Percentiles rank a stretch among this genome's conserved stretches.
Conservation (phyloP, 2,329 filamentous ascomycete species). For the Clonostachys chloroleuca region DNA sequence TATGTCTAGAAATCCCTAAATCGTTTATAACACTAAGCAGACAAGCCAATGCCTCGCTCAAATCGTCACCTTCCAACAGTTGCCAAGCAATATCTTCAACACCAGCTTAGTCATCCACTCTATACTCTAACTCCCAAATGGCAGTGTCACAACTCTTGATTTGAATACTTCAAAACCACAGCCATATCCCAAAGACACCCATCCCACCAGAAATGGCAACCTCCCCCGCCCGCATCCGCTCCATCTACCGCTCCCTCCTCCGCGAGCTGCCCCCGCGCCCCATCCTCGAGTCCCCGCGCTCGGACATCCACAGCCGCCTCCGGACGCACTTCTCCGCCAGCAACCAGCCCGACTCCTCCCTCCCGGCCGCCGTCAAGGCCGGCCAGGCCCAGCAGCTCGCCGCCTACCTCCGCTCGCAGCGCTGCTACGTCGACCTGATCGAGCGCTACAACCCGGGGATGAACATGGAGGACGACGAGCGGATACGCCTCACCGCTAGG, state of each 20-base stretch:
- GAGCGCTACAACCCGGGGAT: constrained; percentile 94
- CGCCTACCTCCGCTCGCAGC: constrained; percentile 79
- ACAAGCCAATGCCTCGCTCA: no score
- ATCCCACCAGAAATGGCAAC: constrained; percentile 19
- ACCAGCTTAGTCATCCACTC: not conserved
- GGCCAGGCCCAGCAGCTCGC: constrained; percentile 64
- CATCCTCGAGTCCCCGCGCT: constrained; percentile 49
- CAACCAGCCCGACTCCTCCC: constrained; percentile 56
- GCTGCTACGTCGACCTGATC: constrained; percentile 73
- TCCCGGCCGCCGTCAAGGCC: constrained; percentile 14
- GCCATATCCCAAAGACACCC: not conserved
- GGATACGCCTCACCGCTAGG: constrained; percentile 76
- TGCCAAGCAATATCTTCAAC: not conserved
- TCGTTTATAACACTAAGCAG: no score
- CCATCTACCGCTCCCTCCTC: constrained; percentile 83
- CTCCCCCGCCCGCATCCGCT: constrained; percentile 47
- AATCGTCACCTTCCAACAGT: no score
- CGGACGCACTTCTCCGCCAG: constrained; percentile 61
- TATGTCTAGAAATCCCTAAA: no score
- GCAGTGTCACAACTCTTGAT: not conserved
- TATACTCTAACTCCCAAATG: not conserved
- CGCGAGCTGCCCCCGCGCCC: constrained; percentile 79
- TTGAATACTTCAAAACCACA: not conserved
- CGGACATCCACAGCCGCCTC: constrained; percentile 67
- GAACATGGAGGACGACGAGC: constrained; percentile 80